Percentiles rank a stretch among this genome's conserved stretches.
These are phyloP conservation scores for Pachysandra terminalis DNA, from an alignment of 164 flowering plant species.

Conservation along the genomic window DNA sequence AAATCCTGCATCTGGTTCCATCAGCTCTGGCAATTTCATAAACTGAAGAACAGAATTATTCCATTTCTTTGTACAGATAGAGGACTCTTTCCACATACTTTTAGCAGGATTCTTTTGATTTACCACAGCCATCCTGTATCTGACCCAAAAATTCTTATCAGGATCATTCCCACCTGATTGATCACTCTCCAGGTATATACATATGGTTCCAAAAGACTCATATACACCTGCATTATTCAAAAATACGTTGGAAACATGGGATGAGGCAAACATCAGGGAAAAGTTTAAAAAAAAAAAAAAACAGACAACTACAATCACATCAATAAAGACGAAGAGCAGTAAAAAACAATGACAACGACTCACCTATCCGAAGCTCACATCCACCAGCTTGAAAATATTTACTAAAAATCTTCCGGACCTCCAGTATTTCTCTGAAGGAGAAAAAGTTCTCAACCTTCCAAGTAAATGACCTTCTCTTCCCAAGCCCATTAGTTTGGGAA, in stretches of 20 bases:
- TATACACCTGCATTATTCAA: conserved; percentile 63
- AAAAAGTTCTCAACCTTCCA: conserved; percentile 98
- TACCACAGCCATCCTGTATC: conserved; percentile 48
- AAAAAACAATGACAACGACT: conserved; percentile 21
- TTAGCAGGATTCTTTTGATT: conserved; percentile 89
- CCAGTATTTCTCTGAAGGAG: conserved; percentile 96
- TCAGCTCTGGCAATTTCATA: conserved; percentile 99
- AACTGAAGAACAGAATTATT: conserved; percentile 99
- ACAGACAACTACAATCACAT: conserved; percentile 5
- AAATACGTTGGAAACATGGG: neutral
- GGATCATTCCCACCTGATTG: conserved; percentile 88
- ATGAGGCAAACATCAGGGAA: neutral
- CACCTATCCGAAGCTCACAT: conserved; percentile 98
- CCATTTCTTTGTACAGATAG: conserved; percentile 99
- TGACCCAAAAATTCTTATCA: conserved; percentile 97
- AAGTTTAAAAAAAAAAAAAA: conserved; percentile 8
- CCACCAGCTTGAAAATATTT: conserved; percentile 97
- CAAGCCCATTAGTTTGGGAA: conserved; percentile 38
- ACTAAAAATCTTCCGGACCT: conserved; percentile 93
- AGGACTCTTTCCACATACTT: conserved; percentile 96
- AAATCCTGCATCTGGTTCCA: conserved; percentile 94
- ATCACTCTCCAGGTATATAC: conserved; percentile 95
- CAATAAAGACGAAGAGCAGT: neutral
- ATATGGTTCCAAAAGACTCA: conserved; percentile 95
- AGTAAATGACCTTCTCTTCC: conserved; percentile 71